phyloP scores from a whole-genome alignment of 208 protist species.

The Leishmania aethiopica region DNA sequence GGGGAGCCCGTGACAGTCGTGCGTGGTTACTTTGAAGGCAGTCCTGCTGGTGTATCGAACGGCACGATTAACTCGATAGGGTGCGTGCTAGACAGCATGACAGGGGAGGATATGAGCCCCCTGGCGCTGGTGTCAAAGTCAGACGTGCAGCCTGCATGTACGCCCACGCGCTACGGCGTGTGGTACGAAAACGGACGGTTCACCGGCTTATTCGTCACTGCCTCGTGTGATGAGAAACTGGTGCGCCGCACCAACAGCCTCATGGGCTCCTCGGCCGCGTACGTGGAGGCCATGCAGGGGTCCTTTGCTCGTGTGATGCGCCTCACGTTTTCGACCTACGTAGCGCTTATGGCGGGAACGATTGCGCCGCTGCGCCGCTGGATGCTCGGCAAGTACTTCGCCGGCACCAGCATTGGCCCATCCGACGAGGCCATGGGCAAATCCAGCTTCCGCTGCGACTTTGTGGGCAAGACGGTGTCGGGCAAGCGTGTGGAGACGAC shows the following conservation, averaged over 20 bases:
- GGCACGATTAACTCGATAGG: slow-evolving; percentile 72
- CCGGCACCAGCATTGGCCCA: slow-evolving; percentile 45
- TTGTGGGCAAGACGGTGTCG: slow-evolving; percentile 52
- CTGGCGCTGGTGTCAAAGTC: slow-evolving; percentile 49
- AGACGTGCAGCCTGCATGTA: slow-evolving; percentile 31
- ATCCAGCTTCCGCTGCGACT: slow-evolving; percentile 51
- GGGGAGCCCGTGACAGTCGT: slow-evolving; percentile 56
- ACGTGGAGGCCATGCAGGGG: slow-evolving; percentile 58
- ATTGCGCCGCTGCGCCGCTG: slow-evolving; percentile 53
- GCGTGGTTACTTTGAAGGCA: slow-evolving; percentile 39
- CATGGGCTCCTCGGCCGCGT: slow-evolving; percentile 46
- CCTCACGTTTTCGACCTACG: slow-evolving; percentile 31
- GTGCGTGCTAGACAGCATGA: slow-evolving; percentile 31
- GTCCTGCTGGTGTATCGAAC: slow-evolving; percentile 47
- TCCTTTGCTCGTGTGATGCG: slow-evolving; percentile 30
- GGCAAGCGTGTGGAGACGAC: slow-evolving; percentile 44
- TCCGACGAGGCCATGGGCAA: slow-evolving; percentile 40
- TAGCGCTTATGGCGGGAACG: slow-evolving; percentile 24
- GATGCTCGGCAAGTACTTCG: slow-evolving; percentile 37
- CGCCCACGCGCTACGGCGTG: slow-evolving; percentile 42
- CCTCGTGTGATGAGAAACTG: slow-evolving; percentile 69
- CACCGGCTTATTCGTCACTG: slow-evolving; percentile 65
- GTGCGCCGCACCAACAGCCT: slow-evolving; percentile 88
- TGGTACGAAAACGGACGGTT: slow-evolving; percentile 67
- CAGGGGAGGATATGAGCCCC: slow-evolving; percentile 39